These are phyloP conservation scores for Triadica sebifera DNA, from an alignment of 345 rosid genomes.

Conservation along the genomic window DNA sequence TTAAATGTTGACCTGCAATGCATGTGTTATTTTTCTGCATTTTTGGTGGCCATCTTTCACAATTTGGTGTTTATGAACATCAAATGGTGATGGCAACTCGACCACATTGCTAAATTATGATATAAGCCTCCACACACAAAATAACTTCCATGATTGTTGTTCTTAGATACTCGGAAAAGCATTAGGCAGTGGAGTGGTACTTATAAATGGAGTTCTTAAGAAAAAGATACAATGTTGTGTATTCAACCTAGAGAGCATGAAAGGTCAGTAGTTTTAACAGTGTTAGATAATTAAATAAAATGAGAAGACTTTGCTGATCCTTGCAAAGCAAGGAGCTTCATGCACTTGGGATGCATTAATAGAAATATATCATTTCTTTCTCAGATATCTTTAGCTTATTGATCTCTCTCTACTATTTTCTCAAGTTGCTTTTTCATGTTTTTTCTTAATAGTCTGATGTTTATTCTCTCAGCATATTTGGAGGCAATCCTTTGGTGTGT, in stretches of 20 bases:
- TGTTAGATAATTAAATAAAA: too few relatives aligned
- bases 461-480: slow-evolving; percentile 66
- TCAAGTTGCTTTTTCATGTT: slow-evolving; percentile 1
- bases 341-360: background rate
- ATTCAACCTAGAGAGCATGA: slow-evolving; percentile 97
- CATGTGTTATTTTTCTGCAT: background rate
- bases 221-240: slow-evolving; percentile 86
- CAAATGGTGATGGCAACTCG: too few relatives aligned
- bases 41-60: background rate
- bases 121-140: slow-evolving; percentile 5
- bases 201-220: slow-evolving; percentile 88
- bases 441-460: slow-evolving; percentile 6
- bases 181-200: slow-evolving; percentile 94
- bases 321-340: background rate
- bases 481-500: slow-evolving; percentile 95
- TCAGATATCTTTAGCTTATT: background rate
- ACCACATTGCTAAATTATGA: too few relatives aligned
- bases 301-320: too few relatives aligned
- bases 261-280: too few relatives aligned
- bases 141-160: background rate
- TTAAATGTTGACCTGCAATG: background rate
- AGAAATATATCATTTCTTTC: background rate
- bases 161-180: slow-evolving; percentile 86
- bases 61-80: background rate
- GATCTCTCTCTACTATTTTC: background rate